Evolutionary conservation across 2,329 filamentous ascomycete species (phyloP).

Genomic region (Colletotrichum godetiae): DNA sequence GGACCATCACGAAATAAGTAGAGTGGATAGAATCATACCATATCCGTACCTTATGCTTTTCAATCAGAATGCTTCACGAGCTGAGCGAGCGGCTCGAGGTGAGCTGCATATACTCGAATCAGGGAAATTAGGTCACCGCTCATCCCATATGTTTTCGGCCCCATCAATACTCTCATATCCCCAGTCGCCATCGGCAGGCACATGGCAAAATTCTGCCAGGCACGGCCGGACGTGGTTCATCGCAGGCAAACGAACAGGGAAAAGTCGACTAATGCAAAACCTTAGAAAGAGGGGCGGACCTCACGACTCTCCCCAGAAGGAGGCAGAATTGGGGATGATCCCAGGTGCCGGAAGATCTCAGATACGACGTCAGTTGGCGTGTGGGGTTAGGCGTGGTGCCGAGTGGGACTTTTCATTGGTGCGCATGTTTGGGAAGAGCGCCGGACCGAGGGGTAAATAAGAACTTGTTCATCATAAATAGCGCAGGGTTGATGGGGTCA

Average conservation of each 20-base stretch:
- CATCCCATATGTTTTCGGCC: not conserved
- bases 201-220: not conserved
- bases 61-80: not conserved
- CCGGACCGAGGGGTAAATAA: not conserved
- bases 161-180: not conserved
- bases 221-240: not conserved
- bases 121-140: not conserved
- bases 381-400: not conserved
- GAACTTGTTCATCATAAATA: not conserved
- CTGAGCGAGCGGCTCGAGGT: not conserved
- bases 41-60: not conserved
- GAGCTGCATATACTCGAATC: not conserved
- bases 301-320: too few species aligned
- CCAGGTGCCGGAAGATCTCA: constrained; percentile 24
- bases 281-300: constrained; percentile 13
- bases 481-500: not conserved
- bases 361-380: constrained; percentile 19
- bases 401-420: constrained; percentile 9
- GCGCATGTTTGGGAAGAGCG: constrained; percentile 13
- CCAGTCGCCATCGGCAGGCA: not conserved
- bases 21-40: not conserved
- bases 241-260: not conserved
- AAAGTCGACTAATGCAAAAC: not conserved
- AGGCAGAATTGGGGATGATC: not conserved
- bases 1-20: not conserved